Evolutionary conservation across 192 early-diverging fungal species (phyloP), one percentile per base, ranked within the genome.

Genomic region (Diversispora epigaea): DNA sequence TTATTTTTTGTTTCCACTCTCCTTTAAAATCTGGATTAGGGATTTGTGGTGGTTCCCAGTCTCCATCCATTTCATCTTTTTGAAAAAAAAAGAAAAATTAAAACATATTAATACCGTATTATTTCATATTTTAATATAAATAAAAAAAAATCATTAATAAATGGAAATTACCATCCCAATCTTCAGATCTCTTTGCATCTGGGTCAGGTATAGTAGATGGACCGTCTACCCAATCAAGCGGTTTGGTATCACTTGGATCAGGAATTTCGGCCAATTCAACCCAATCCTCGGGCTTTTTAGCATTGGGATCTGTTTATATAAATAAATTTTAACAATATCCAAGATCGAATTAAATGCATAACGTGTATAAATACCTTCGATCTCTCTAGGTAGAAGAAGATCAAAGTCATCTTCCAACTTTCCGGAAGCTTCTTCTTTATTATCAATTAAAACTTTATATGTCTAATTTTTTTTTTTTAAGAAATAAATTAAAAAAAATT

Each of bases 201-300:
- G 93, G 87, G 76, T 98, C 94, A 46, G 91, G 76, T 77, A 98
- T 92, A 50, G 86, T 89, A 73, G 90, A 89, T 14, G 93, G 94
- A 19, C 89, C 93, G 68, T 92, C 88, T 46, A 88, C 85, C 96
- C 96, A 98, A 80, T 98, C 94, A 50, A 87, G 95, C 57, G 96
- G 96, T 86, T 97, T 95, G 63, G 82, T 79, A 75, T 92, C 91
- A 22, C 89, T 85, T 43, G 94, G 91, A 76, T 98, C 96, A 21
- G 88, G 71, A 56, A 95, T 88, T 54, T 68, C 74, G 8, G 91
- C 92, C n/a, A 91, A 91, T 69, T 92, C 88, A 25, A 88, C 88
- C 96, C 96, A 98, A 79, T 98, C 94, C 45, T 86, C 96, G 50
- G 96, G 96, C 86, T 97, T 95, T 68, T 83, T 79, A 74, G 93